Evolutionary conservation across 805 yeast genomes (phyloP).

Genomic region (Saccharomycodes ludwigii): DNA sequence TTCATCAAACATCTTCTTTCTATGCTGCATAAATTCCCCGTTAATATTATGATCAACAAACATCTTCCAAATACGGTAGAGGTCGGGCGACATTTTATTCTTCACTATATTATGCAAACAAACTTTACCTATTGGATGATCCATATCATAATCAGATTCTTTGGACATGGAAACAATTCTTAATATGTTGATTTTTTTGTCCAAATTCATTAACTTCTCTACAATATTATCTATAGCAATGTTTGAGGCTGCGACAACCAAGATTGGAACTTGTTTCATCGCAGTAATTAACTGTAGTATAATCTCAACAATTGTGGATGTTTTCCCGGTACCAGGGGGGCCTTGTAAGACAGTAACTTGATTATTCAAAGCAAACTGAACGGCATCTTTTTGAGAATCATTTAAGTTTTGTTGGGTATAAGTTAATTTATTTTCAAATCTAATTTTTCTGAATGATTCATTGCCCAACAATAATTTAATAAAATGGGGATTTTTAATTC

Average conservation of each 20-base stretch:
- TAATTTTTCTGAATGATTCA: conserved; percentile 34
- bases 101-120: conserved; percentile 53
- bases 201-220: conserved; percentile 36
- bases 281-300: conserved; percentile 42
- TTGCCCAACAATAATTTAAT: conserved; percentile 43
- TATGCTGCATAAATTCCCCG: conserved; percentile 17
- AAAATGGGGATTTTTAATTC: conserved; percentile 39
- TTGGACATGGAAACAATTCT: conserved; percentile 49
- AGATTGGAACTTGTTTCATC: conserved; percentile 45
- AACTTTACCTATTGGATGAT: conserved; percentile 45
- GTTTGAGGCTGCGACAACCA: conserved; percentile 67
- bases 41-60: conserved; percentile 29
- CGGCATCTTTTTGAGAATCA: conserved; percentile 45
- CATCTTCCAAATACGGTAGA: conserved; percentile 31
- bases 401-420: conserved; percentile 39
- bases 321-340: conserved; percentile 78
- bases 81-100: conserved; percentile 33
- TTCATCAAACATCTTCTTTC: conserved; percentile 35
- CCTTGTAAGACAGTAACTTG: conserved; percentile 54
- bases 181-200: conserved; percentile 31
- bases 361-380: conserved; percentile 39
- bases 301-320: conserved; percentile 57
- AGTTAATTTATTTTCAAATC: conserved; percentile 41
- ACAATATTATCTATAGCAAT: conserved; percentile 70
- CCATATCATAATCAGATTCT: conserved; percentile 42